Evolutionary conservation across 768 basidiomycete species (phyloP), one percentile per base, ranked within the genome.

Genomic region (Saitozyma sp.): DNA sequence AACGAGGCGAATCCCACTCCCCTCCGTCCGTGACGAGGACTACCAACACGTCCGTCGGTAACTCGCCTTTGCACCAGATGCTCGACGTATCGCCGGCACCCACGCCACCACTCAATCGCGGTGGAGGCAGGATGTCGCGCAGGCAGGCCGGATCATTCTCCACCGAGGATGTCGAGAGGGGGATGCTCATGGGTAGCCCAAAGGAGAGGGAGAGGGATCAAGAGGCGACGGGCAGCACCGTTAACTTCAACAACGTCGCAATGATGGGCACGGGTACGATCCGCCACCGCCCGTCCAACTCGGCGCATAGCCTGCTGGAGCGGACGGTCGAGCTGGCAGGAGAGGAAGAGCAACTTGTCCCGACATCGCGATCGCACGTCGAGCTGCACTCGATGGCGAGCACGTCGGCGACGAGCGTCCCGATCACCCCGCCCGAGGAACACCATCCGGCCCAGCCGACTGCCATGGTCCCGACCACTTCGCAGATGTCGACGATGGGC

Each of bases 61-160:
- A 40, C 11, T 62, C 62, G 14, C 63, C 66, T 2, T 17, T 62
- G 70, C 6, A 64, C 49, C 43, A 64, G 62, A 41, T 50, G 54
- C 64, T 46, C 70, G 45, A 68, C 52, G 45, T 6, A 6, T 46
- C 45, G 13, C 45, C 45, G 45, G n/a, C 45, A 17, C 17, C 57
- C 43, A 38, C 45, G 45, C 45, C 45, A 6, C 29, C 29, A 5
- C 29, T 29, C 29, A 29, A 29, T 29, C 29, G 29, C 29, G 29
- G 29, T 2, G 29, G 29, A 29, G 29, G 29, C 29, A 29, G 29
- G 43, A 6, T 45, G n/a, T 51, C 54, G 13, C 10, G 43, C 39
- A n/a, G 42, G 41, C 90, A 95, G 77, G 93, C 90, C 6, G 93
- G 93, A n/a, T 95, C 93, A 4, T 97, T 95, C 81, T 95, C 93